These are phyloP conservation scores for Pseudonectria foliicola DNA, from an alignment of 2,329 filamentous ascomycete species.

Conservation along the genomic window DNA sequence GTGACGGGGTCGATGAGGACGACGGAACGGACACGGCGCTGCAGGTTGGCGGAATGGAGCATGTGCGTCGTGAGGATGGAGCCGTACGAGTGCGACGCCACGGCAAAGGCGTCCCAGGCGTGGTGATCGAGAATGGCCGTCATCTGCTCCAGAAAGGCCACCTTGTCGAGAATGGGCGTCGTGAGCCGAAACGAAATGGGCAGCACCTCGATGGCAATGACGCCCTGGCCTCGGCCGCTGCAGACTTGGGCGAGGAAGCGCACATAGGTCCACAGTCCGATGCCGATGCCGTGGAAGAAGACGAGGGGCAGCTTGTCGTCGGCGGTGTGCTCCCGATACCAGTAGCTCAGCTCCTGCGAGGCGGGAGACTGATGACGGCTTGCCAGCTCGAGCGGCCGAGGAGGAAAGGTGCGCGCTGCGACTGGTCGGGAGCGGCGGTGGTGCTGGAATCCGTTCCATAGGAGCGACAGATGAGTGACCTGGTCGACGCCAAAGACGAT, in stretches of 20 bases:
- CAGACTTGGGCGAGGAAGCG: slow-evolving; percentile 46
- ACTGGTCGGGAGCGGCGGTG: slow-evolving; percentile 31
- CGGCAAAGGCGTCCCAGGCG: slow-evolving; percentile 49
- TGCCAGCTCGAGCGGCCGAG: slow-evolving; percentile 44
- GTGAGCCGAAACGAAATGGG: slow-evolving; percentile 59
- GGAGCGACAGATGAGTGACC: slow-evolving; percentile 37
- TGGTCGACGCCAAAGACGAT: slow-evolving; percentile 50
- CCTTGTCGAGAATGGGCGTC: slow-evolving; percentile 39
- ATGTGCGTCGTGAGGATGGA: slow-evolving; percentile 57
- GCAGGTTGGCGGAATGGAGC: slow-evolving; percentile 40
- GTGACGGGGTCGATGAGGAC: slow-evolving; percentile 56
- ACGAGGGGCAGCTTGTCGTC: slow-evolving; percentile 47
- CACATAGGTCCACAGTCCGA: slow-evolving; percentile 58
- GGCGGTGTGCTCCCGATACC: slow-evolving; percentile 54
- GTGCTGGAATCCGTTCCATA: slow-evolving; percentile 44
- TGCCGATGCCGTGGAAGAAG: slow-evolving; percentile 65
- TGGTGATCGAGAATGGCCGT: slow-evolving; percentile 50
- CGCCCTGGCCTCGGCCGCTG: slow-evolving; percentile 30
- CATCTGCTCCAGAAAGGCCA: slow-evolving; percentile 51
- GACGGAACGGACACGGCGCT: slow-evolving; percentile 41
- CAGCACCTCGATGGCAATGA: slow-evolving; percentile 60
- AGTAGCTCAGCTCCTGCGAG: slow-evolving; percentile 48
- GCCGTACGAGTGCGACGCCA: slow-evolving; percentile 59
- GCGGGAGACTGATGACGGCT: slow-evolving; percentile 41
- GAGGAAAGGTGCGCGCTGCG: slow-evolving; percentile 45